Evolutionary conservation across 441 rosid genomes (phyloP), one percentile per base, ranked within the genome.

Genomic region (Erodium trifolium): DNA sequence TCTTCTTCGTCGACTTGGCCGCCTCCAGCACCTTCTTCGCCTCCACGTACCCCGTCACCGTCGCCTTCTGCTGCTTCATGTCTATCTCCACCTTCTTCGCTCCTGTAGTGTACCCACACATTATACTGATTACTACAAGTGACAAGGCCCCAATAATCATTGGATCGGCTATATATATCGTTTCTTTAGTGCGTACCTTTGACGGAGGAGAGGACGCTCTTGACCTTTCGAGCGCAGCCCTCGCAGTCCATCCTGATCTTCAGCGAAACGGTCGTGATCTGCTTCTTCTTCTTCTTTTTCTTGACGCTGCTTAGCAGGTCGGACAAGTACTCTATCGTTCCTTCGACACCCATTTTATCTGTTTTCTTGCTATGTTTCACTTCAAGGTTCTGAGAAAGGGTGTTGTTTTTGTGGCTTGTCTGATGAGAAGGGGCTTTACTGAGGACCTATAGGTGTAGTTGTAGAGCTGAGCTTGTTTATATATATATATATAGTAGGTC

Each of bases 201-300:
- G 18, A 92, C 88, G 0, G 76, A 47, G 16, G 89, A 89, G 72
- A 92, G 87, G 51, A 88, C 91, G 7, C 70, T 72, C 86, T 88
- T 89, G 80, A 92, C 85, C 75, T 85, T 92, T 51, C 97, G 93
- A 10, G 75, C 88, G 74, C 97, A 92, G 62, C 96, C 97, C 47
- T 89, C 89, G 27, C 97, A 91, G 68, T 91, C 97, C 85, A 91
- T 91, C 70, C 93, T 78, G 59, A 91, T 75, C 75, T 83, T 84
- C 51, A 91, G 91, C 12, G 92, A 86, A 3, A 91, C 92, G 4
- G 96, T 89, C 47, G 82, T 84, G 6, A 78, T 76, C 66, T 80
- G 96, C 81, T 83, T 89, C 93, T 73, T 88, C 75, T 79, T 88
- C 65, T 37, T 70, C 71, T 71, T 83, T 34, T 34, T 34, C 69